These are phyloP conservation scores for Epichloe elymi DNA, from an alignment of 2,329 filamentous ascomycete genomes.

Conservation along the genomic window DNA sequence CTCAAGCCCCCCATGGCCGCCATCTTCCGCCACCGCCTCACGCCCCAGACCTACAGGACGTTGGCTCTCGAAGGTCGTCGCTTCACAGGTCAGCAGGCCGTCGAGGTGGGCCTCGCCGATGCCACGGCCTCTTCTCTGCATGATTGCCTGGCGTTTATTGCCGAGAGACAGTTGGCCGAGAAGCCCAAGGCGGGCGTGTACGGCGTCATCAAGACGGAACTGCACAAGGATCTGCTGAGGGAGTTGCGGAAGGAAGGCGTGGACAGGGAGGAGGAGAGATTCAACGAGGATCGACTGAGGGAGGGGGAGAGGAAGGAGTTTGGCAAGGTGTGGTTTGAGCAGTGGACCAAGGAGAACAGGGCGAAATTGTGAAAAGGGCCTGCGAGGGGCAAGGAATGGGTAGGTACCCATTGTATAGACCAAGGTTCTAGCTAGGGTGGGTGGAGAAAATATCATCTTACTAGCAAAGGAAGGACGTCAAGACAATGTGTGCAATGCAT, in stretches of 20 bases:
- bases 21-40: conserved; percentile 60
- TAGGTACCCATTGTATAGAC: no score
- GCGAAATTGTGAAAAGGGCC: conserved; percentile 22
- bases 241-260: conserved; percentile 40
- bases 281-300: conserved; percentile 25
- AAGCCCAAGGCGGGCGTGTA: conserved; percentile 57
- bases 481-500: no score
- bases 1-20: conserved; percentile 63
- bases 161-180: conserved; percentile 41
- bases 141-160: conserved; percentile 47
- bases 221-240: conserved; percentile 54
- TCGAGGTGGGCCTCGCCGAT: conserved; percentile 57
- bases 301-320: conserved; percentile 30
- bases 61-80: conserved; percentile 63
- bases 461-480: no score
- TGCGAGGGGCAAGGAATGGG: neutral
- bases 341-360: conserved; percentile 31
- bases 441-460: no score
- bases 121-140: conserved; percentile 41
- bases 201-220: conserved; percentile 58
- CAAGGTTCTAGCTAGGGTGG: no score
- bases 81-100: conserved; percentile 48
- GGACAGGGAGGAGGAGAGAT: conserved; percentile 36
- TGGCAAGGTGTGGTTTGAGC: conserved; percentile 33
- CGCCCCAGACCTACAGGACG: conserved; percentile 41